Base-by-base conservation (phyloP, 176 grass and related monocot genomes). In the Musa acuminata region DNA sequence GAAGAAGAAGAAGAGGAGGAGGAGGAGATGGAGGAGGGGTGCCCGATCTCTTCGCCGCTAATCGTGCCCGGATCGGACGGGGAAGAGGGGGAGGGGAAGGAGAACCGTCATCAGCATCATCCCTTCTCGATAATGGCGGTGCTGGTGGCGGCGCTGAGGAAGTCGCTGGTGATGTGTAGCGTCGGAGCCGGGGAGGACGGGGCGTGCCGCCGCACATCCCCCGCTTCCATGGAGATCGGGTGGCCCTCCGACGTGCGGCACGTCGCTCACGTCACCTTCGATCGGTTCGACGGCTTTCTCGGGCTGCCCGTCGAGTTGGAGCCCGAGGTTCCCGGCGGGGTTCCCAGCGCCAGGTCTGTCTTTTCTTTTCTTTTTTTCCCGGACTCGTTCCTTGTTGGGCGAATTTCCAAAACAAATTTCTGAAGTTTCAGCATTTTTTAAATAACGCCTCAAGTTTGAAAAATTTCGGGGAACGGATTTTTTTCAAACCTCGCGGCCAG, bases 131-230 rank as follows among this genome's bases (percentile, higher is more conserved):
- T 99, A 53, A 69, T 94, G 67, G 86, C 85, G 70, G 78, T 79
- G 12, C 67, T 95, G 62, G 83, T 87, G 48, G 86, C 86, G 69
- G 91, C 77, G 79, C 82, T 99, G 75, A 87, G 96, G 76, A 75
- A 86, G 81, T 99, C 96, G 20, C 86, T 99, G 21, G 96, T 94
- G 75, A 94, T 94, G 90, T 99, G 96, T 88, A 87, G 81, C 75
- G 86, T 77, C 17, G 84, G 86, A 58, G 82, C 82, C 13, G 82
- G 54, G 13, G 78, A 71, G 14, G 78, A 82, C 51, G 62, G 13
- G 75, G 69, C 11, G 72, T 58, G 67, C 60, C 50, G 21, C 54
- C 20, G 52, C 11, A 23, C 48, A n/a, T 55, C 73, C 54, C 26
- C 69, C 22, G 20, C 10, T 50, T 79, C 62, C 73, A 94, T 99